Base-by-base conservation (phyloP, 306 rosid genomes). In the Spatholobus suberectus region DNA sequence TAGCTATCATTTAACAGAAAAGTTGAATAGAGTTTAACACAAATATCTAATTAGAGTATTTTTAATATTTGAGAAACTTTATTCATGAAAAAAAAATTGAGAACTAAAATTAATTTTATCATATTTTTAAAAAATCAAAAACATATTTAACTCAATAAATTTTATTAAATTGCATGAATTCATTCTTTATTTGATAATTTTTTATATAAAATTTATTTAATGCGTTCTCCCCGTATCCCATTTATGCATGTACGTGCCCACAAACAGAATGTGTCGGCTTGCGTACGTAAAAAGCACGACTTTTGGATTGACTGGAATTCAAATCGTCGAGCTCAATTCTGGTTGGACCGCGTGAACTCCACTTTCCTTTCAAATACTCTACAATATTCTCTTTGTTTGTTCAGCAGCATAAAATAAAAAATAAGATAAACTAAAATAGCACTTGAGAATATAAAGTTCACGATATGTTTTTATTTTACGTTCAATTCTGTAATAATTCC, bases 291-390 rank as follows among this genome's bases (percentile, higher is more conserved):
- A 74, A 52, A 52, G 0, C 27, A 63, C 51, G 11, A 61, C 62
- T 49, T 80, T 84, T 72, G 80, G 34, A 78, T 70, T 61, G 47
- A 46, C 72, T 41, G n/a, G 15, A 52, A 81, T 61, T 40, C 9
- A 5, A 61, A n/a, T 20, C 59, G 6, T 41, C 32, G 1, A 6
- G 8, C 37, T 69, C 79, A 18, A 21, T 51, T 72, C 46, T 65
- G 37, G 71, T 84, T 78, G 81, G 81, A 84, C 81, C 84, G 76
- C 70, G 76, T 78, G 54, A 49, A 10, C 76, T 14, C 29, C 76
- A 52, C 87, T 79, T 65, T 52, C 76, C 80, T 70, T 77, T 59
- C 35, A 24, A 40, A 4, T 27, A 18, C 1, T n/a, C 20, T 59
- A 8, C 41, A 9, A 38, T 24, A 23, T 24, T 78, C 51, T 13